These are phyloP conservation scores for Gyromitra esculenta DNA, from an alignment of 2,329 filamentous ascomycete species.

Conservation along the genomic window DNA sequence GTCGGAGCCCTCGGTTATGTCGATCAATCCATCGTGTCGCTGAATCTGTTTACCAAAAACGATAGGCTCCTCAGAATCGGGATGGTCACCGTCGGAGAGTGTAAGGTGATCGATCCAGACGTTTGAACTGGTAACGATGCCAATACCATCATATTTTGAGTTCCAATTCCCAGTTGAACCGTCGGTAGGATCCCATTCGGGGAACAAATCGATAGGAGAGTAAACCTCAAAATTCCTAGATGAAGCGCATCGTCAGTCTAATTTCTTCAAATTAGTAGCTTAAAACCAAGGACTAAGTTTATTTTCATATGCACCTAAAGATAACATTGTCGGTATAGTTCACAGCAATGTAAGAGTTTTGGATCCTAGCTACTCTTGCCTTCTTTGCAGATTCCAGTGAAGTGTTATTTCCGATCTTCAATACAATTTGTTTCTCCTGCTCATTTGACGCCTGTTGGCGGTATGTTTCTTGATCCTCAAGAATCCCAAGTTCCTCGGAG, in stretches of 20 bases:
- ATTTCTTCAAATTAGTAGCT: neutral
- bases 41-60: conserved; percentile 36
- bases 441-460: conserved; percentile 30
- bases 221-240: conserved; percentile 43
- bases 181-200: conserved; percentile 45
- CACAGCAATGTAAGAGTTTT: conserved; percentile 35
- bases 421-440: conserved; percentile 38
- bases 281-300: neutral
- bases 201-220: conserved; percentile 36
- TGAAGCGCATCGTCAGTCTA: conserved; percentile 1
- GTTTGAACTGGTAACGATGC: conserved; percentile 68
- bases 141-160: conserved; percentile 65
- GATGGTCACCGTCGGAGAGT: conserved; percentile 67
- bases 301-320: conserved; percentile 17
- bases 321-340: conserved; percentile 43
- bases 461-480: conserved; percentile 27
- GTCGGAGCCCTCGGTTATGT: conserved; percentile 44
- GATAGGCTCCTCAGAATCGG: conserved; percentile 29
- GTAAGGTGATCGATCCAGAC: conserved; percentile 76
- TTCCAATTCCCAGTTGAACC: conserved; percentile 43
- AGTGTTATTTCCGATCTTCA: conserved; percentile 44
- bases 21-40: conserved; percentile 41
- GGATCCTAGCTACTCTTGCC: conserved; percentile 24
- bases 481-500: conserved; percentile 14
- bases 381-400: conserved; percentile 28